Evolutionary conservation across 2,329 filamentous ascomycete genomes (phyloP).

Genomic region (Ilyonectria robusta): DNA sequence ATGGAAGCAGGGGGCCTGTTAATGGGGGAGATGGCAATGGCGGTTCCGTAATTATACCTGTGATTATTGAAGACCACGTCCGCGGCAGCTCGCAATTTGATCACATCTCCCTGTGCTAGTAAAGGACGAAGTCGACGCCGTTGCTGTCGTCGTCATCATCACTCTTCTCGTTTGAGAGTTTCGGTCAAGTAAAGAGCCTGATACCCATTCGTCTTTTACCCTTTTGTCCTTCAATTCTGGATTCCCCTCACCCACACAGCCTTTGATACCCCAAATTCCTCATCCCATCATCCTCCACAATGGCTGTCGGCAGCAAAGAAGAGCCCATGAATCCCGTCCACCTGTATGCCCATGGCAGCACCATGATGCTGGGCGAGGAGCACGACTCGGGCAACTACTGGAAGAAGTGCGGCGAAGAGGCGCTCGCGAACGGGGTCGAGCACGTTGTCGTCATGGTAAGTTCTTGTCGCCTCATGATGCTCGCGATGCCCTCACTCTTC

Average conservation of each 20-base stretch:
- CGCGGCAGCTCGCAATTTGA: background rate
- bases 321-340: conserved; percentile 39
- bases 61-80: background rate
- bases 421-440: conserved; percentile 38
- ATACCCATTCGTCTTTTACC: background rate
- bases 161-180: background rate
- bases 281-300: background rate
- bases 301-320: conserved; percentile 22
- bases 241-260: background rate
- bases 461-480: background rate
- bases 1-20: background rate
- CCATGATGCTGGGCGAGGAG: conserved; percentile 46
- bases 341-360: conserved; percentile 45
- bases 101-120: background rate
- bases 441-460: conserved; percentile 42
- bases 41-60: background rate
- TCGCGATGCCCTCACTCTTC: background rate
- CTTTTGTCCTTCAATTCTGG: background rate
- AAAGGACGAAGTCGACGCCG: background rate
- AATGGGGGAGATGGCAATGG: background rate
- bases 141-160: background rate
- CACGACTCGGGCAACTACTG: conserved; percentile 39
- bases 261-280: background rate
- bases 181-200: background rate
- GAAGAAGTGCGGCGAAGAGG: conserved; percentile 43